Evolutionary conservation across 306 rosid genomes (phyloP).

Genomic region (Cyamopsis tetragonoloba): DNA sequence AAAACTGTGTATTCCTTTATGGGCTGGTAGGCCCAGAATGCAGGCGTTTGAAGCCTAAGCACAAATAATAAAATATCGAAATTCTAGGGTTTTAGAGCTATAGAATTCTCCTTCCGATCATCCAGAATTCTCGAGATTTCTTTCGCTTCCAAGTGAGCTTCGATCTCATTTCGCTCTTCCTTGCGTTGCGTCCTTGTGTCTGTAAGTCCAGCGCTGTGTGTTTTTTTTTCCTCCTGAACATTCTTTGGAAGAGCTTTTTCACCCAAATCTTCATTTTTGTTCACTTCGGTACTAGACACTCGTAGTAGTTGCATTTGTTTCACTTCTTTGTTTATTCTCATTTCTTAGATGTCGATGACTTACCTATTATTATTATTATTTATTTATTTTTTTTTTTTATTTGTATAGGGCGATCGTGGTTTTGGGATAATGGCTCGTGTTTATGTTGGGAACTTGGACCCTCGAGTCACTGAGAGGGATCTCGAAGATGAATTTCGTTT

Average conservation of each 20-base stretch:
- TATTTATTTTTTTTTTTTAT: not conserved
- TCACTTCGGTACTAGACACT: not conserved
- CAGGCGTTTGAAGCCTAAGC: not conserved
- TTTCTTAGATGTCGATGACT: too few relatives aligned
- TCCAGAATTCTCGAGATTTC: not conserved
- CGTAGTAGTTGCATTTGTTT: not conserved
- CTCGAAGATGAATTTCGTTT: slow-evolving; percentile 89
- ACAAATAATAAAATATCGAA: not conserved
- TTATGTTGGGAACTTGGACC: slow-evolving; percentile 88
- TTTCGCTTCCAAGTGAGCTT: not conserved
- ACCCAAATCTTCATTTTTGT: not conserved
- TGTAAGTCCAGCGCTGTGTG: not conserved
- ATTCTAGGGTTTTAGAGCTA: not conserved
- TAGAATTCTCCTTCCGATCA: not conserved
- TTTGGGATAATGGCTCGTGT: slow-evolving; percentile 64
- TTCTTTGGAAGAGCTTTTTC: not conserved
- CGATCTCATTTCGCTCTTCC: not conserved
- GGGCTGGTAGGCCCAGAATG: not conserved
- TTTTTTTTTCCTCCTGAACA: not conserved
- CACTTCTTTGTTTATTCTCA: not conserved
- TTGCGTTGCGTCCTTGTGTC: not conserved
- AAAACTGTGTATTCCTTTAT: too few relatives aligned
- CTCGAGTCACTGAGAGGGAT: slow-evolving; percentile 86
- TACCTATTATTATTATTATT: too few relatives aligned
- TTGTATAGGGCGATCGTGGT: slow-evolving; percentile 27